phyloP scores from a whole-genome alignment of 2,329 filamentous ascomycete genomes.

The Parascedosporium putredinis region DNA sequence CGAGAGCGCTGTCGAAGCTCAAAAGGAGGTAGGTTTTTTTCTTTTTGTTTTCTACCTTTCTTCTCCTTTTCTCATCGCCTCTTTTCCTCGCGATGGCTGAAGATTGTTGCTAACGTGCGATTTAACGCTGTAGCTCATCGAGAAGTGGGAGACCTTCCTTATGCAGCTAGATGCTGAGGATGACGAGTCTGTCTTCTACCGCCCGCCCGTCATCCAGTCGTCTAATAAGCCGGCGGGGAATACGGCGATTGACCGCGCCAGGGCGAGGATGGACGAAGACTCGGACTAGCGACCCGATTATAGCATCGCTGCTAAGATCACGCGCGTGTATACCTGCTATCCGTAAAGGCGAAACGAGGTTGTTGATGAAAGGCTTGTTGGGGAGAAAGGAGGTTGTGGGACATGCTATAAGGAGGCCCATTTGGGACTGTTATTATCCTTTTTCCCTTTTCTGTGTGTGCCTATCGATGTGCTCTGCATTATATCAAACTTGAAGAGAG shows the following conservation, averaged over 20 bases:
- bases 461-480: neutral
- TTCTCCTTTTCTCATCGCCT: too few species aligned
- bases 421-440: too few species aligned
- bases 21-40: conserved; percentile 71
- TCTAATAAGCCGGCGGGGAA: conserved; percentile 40
- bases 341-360: neutral
- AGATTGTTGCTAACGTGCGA: neutral
- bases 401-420: too few species aligned
- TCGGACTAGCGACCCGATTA: conserved; percentile 35
- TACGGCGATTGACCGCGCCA: conserved; percentile 49
- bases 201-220: conserved; percentile 46
- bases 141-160: conserved; percentile 97
- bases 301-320: neutral
- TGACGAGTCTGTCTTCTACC: conserved; percentile 60
- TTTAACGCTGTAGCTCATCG: conserved; percentile 41
- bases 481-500: neutral
- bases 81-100: conserved; percentile 2
- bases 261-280: conserved; percentile 49
- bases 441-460: neutral
- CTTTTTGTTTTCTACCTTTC: too few species aligned
- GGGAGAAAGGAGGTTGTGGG: too few species aligned
- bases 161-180: conserved; percentile 94
- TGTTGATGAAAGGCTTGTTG: too few species aligned
- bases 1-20: conserved; percentile 92
- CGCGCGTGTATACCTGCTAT: conserved; percentile 1